Evolutionary conservation across 192 early-diverging fungal genomes (phyloP).

Genomic region (Umbelopsis vinacea): DNA sequence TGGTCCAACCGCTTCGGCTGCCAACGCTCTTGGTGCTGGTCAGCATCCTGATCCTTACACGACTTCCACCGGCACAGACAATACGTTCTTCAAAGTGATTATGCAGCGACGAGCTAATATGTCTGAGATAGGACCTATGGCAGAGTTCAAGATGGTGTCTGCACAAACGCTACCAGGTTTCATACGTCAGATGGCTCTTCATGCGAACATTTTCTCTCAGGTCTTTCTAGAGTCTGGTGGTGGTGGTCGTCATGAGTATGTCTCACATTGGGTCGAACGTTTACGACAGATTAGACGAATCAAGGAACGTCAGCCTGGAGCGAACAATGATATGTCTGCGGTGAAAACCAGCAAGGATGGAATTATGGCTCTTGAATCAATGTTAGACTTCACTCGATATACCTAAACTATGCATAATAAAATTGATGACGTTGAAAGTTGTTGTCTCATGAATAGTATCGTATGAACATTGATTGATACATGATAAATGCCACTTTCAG

Average conservation of each 20-base stretch:
- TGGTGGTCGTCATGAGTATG: slow-evolving; percentile 67
- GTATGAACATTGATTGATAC: not conserved
- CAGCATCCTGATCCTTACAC: slow-evolving; percentile 21
- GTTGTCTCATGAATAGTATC: not conserved
- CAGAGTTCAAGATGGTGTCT: slow-evolving; percentile 83
- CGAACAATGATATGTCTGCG: slow-evolving; percentile 16
- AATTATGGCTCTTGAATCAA: slow-evolving; percentile 36
- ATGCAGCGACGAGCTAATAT: slow-evolving; percentile 77
- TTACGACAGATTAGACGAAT: slow-evolving; percentile 90
- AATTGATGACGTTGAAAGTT: not conserved
- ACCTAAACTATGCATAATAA: slow-evolving; percentile 34
- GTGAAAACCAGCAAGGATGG: slow-evolving; percentile 22
- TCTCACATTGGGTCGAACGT: slow-evolving; percentile 90
- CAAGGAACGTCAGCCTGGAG: slow-evolving; percentile 48
- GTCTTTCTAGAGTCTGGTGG: slow-evolving; percentile 75
- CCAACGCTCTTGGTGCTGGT: slow-evolving; percentile 14
- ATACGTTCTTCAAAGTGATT: slow-evolving; percentile 58
- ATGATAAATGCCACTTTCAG: no score
- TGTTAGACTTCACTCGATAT: slow-evolving; percentile 65
- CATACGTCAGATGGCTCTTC: slow-evolving; percentile 82
- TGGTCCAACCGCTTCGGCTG: slow-evolving; percentile 1
- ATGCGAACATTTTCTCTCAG: slow-evolving; percentile 90
- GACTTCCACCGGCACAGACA: slow-evolving; percentile 35
- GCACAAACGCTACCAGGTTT: slow-evolving; percentile 77
- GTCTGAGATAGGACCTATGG: slow-evolving; percentile 81